A percentile compares a stretch with the other conserved stretches of the same genome.
These are phyloP conservation scores for Fagopyrum homotropicum DNA, from an alignment of 148 eudicot species.

Conservation along the genomic window DNA sequence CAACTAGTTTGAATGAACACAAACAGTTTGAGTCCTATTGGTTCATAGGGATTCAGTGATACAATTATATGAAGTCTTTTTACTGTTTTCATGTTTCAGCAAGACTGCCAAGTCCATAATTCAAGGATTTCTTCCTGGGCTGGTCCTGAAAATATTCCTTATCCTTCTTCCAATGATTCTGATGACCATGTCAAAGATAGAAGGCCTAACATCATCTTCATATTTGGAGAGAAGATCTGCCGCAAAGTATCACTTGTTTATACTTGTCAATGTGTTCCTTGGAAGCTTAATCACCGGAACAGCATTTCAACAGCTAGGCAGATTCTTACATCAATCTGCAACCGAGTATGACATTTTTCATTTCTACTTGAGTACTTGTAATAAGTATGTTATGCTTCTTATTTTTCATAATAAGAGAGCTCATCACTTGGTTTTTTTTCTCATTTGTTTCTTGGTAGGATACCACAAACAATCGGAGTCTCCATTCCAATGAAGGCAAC, in stretches of 20 bases:
- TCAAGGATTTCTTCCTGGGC: slow-evolving; percentile 58
- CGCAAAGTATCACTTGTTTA: slow-evolving; percentile 45
- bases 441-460: slow-evolving; percentile 24
- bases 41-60: neutral
- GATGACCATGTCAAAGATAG: slow-evolving; percentile 57
- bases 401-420: too few species aligned
- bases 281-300: slow-evolving; percentile 56
- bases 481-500: slow-evolving; percentile 73
- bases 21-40: too few species aligned
- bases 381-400: neutral
- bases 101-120: slow-evolving; percentile 30
- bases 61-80: neutral
- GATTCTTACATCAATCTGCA: slow-evolving; percentile 39
- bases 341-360: slow-evolving; percentile 36
- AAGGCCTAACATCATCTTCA: slow-evolving; percentile 43
- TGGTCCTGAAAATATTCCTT: slow-evolving; percentile 50
- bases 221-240: slow-evolving; percentile 53
- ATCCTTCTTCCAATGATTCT: slow-evolving; percentile 45
- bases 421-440: too few species aligned
- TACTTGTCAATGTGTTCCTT: slow-evolving; percentile 53
- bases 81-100: slow-evolving; percentile 23
- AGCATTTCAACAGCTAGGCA: slow-evolving; percentile 47
- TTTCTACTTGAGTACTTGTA: neutral
- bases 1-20: neutral
- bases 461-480: slow-evolving; percentile 54